A percentile compares a stretch with the other conserved stretches of the same genome.
Conservation (phyloP, 2,329 filamentous ascomycete species). For the Hypoxylon sp. region DNA sequence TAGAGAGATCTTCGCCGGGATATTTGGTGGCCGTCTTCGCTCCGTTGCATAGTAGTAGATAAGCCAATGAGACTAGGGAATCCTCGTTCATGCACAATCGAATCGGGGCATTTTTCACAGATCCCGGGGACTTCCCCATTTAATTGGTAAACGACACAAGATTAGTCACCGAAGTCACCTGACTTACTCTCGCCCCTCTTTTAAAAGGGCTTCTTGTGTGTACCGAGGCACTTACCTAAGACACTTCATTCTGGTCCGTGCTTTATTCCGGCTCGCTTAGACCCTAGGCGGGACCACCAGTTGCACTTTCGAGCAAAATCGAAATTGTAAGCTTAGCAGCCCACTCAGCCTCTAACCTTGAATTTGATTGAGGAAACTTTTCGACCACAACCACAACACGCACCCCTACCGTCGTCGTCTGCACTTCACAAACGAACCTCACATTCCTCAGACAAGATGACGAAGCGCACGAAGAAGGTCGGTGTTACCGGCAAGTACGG, state of each 20-base stretch:
- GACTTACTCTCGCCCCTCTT: constrained; percentile 18
- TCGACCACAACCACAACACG: constrained; percentile 36
- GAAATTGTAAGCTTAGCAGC: constrained; percentile 37
- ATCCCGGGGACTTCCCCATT: constrained; percentile 10
- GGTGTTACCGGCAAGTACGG: constrained; percentile 99
- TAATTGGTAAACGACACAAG: constrained; percentile 18
- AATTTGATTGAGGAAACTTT: constrained; percentile 39
- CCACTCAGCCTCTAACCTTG: constrained; percentile 31
- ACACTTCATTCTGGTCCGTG: constrained; percentile 26
- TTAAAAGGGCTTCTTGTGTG: neutral
- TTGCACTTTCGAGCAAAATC: constrained; percentile 37
- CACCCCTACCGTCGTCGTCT: constrained; percentile 39
- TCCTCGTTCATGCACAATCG: constrained; percentile 23
- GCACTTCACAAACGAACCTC: constrained; percentile 34
- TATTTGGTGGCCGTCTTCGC: constrained; percentile 16
- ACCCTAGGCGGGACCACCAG: constrained; percentile 37
- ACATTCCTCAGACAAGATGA: constrained; percentile 47
- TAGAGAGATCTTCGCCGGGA: constrained; percentile 37
- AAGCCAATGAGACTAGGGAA: constrained; percentile 32
- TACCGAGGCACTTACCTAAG: neutral
- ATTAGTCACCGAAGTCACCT: constrained; percentile 38
- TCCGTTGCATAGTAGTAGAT: constrained; percentile 33
- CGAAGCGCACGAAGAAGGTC: constrained; percentile 94
- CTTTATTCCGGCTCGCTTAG: constrained; percentile 41
- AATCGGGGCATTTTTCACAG: constrained; percentile 37